These are phyloP conservation scores for Boletus subcaerulescens DNA, from an alignment of 768 basidiomycete genomes.

Conservation along the genomic window DNA sequence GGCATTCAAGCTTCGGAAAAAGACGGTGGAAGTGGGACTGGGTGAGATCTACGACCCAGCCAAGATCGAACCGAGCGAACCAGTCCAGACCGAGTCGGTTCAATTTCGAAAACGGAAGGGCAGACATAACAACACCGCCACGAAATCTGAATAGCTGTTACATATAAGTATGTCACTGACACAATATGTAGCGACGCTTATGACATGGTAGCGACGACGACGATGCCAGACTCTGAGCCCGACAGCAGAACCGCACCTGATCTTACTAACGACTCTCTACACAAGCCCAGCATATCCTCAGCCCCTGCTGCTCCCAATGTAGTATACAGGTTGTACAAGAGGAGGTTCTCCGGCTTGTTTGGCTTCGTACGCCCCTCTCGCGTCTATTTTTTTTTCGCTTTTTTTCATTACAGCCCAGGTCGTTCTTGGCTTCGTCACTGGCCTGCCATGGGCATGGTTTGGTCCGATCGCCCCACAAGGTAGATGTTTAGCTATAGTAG, in stretches of 20 bases:
- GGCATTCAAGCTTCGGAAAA: constrained; percentile 66
- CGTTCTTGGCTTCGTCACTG: constrained; percentile 57
- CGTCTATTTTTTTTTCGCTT: not conserved
- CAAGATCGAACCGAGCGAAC: constrained; percentile 14
- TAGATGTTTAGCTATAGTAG: constrained; percentile 26
- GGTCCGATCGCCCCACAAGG: constrained; percentile 75
- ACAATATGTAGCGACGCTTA: too few relatives aligned
- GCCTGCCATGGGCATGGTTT: constrained; percentile 79
- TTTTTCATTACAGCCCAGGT: constrained; percentile 38
- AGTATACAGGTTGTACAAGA: constrained; percentile 63
- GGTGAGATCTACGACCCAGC: constrained; percentile 85
- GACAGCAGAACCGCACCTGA: not conserved
- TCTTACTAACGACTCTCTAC: not conserved
- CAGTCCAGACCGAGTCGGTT: constrained; percentile 1
- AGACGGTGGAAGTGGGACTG: constrained; percentile 54
- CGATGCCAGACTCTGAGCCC: not conserved
- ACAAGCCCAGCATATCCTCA: not conserved
- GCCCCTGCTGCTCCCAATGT: not conserved
- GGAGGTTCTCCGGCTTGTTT: constrained; percentile 61
- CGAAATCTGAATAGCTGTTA: not conserved
- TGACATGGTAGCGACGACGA: not conserved
- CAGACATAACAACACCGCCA: not conserved
- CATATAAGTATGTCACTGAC: too few relatives aligned
- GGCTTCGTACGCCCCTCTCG: constrained; percentile 45
- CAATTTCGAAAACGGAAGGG: constrained; percentile 23